Conservation (phyloP, 306 rosid species). For the Quercus glauca region DNA sequence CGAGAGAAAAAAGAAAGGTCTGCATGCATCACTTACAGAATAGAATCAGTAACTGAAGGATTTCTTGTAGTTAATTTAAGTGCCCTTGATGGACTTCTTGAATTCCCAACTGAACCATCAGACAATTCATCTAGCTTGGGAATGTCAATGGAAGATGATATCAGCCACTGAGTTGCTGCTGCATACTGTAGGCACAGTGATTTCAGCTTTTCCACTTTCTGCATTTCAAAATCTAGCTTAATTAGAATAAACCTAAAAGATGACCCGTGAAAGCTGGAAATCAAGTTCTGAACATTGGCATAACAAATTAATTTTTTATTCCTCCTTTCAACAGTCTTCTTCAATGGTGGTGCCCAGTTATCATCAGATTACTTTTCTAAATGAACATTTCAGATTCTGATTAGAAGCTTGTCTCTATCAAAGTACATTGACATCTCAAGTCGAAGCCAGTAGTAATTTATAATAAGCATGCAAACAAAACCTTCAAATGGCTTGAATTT, state of each 20-base stretch:
- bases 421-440: background rate
- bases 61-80: conserved; percentile 59
- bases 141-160: conserved; percentile 65
- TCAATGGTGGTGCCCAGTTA: background rate
- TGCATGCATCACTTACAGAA: conserved; percentile 61
- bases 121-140: conserved; percentile 43
- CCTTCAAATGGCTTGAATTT: background rate
- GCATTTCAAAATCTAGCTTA: conserved; percentile 31
- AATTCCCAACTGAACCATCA: conserved; percentile 42
- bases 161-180: conserved; percentile 90
- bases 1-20: background rate
- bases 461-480: background rate
- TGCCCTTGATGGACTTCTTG: conserved; percentile 40
- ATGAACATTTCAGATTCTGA: background rate
- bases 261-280: background rate
- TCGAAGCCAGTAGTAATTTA: background rate
- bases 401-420: background rate
- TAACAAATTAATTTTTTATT: background rate
- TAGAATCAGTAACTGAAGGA: conserved; percentile 56
- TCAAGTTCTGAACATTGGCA: background rate
- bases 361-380: background rate
- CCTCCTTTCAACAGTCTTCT: background rate
- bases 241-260: conserved; percentile 5
- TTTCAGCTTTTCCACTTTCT: conserved; percentile 87
- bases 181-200: conserved; percentile 87